These are phyloP conservation scores for Colletotrichum phormii DNA, from an alignment of 2,329 filamentous ascomycete species.

Conservation along the genomic window DNA sequence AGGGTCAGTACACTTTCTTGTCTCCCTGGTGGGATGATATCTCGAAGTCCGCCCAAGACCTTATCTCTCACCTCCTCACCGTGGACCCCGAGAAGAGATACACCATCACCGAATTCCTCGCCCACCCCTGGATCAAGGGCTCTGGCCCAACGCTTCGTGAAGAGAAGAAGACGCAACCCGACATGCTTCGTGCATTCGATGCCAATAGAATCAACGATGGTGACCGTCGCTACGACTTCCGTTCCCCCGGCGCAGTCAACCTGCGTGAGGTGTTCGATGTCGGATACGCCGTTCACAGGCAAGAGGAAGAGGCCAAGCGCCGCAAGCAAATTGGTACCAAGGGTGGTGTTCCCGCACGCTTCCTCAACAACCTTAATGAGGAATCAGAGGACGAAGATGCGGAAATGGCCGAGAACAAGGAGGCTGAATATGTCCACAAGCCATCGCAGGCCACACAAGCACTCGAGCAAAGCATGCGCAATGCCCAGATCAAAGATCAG, in stretches of 20 bases:
- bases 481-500: constrained; percentile 78
- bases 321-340: constrained; percentile 84
- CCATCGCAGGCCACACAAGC: constrained; percentile 68
- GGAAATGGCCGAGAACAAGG: constrained; percentile 73
- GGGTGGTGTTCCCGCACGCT: constrained; percentile 67
- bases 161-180: constrained; percentile 66
- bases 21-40: constrained; percentile 99
- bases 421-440: constrained; percentile 56
- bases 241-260: constrained; percentile 94
- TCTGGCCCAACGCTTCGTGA: constrained; percentile 68
- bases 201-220: constrained; percentile 63
- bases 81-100: constrained; percentile 96
- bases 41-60: constrained; percentile 91
- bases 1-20: constrained; percentile 96
- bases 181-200: constrained; percentile 67
- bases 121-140: constrained; percentile 91
- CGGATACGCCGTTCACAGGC: constrained; percentile 95
- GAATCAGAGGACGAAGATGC: constrained; percentile 71
- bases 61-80: constrained; percentile 92
- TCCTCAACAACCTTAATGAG: constrained; percentile 75
- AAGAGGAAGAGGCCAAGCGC: constrained; percentile 95
- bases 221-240: constrained; percentile 87
- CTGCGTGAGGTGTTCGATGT: constrained; percentile 98
- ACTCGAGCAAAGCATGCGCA: constrained; percentile 88
- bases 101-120: constrained; percentile 90